phyloP scores from a whole-genome alignment of 2,329 filamentous ascomycete species.

The Microcyclospora tardicrescens region DNA sequence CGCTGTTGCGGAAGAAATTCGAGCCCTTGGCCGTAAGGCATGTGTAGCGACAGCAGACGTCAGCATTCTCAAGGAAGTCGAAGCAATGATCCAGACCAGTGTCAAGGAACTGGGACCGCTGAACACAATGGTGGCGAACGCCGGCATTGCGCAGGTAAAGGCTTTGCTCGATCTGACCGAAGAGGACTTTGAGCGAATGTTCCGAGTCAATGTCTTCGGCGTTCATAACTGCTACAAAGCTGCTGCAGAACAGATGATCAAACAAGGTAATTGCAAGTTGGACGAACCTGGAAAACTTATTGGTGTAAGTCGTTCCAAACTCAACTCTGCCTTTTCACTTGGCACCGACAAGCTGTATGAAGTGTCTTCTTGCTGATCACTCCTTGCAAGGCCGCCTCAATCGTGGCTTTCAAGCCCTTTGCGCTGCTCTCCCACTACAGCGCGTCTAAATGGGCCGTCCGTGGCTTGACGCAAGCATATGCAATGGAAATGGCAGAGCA shows the following conservation, averaged over 20 bases:
- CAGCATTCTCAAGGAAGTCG: constrained; percentile 41
- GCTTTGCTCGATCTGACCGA: constrained; percentile 43
- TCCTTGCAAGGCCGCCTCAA: constrained; percentile 25
- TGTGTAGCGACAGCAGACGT: constrained; percentile 49
- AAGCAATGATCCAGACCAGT: constrained; percentile 38
- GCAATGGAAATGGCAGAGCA: constrained; percentile 53
- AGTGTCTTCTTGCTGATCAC: not conserved
- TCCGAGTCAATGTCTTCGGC: constrained; percentile 52
- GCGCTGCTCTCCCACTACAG: constrained; percentile 49
- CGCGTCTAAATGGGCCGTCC: constrained; percentile 53
- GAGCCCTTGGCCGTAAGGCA: constrained; percentile 38
- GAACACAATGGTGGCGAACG: constrained; percentile 46
- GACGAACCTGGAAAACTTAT: constrained; percentile 35
- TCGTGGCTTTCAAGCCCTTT: constrained; percentile 50
- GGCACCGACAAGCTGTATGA: not conserved
- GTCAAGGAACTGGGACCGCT: constrained; percentile 42
- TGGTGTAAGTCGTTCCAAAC: too few species aligned
- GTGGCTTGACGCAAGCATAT: constrained; percentile 52
- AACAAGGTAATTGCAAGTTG: constrained; percentile 38
- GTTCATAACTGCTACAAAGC: constrained; percentile 52
- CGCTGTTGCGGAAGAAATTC: constrained; percentile 40
- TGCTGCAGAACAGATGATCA: constrained; percentile 53
- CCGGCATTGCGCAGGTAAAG: constrained; percentile 48
- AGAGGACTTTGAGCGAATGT: constrained; percentile 45
- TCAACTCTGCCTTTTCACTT: not conserved